Base-by-base conservation (phyloP, 441 rosid genomes). In the Erodium chrysanthum region DNA sequence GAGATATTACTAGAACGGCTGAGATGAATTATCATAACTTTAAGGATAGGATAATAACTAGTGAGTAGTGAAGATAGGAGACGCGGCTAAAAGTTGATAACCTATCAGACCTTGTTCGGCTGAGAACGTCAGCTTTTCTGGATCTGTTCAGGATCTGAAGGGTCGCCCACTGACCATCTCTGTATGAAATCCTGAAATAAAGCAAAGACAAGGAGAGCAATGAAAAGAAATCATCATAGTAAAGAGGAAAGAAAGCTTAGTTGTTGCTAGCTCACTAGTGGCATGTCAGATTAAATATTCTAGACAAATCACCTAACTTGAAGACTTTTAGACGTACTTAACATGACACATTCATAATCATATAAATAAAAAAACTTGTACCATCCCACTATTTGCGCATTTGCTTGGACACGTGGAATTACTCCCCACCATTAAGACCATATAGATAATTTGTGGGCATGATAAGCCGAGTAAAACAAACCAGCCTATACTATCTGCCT, bases 61-160 rank as follows among this genome's bases (percentile, higher is more conserved):
- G 29, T 27, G 29, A 27, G 3, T 1, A 27, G 3, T 27, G 50
- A 44, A 46, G 18, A 12, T n/a, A 46, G 18, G 54, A 46, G 54
- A 46, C 54, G 54, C 54, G 54, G 54, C 54, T 3, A 46, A 14
- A 22, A 18, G 42, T 22, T 5, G 37, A 23, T 27, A 54, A n/a
- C 66, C 60, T 22, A 67, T 29, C 71, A 67, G 42, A 66, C 6
- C 50, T 9, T 22, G 46, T 59, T 61, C 42, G 60, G 71, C 40
- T 15, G 71, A 73, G 64, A 68, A 59, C 75, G 68, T 77, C 61
- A 71, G 46, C 31, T 52, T 79, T 56, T 77, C 29, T 64, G 54
- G 54, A 73, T 79, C 88, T 67, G 60, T 80, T 80, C 71, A 71
- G 72, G 25, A 66, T 73, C 65, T 70, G 69, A 84, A 82, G 69